phyloP scores from a whole-genome alignment of 139 green algal genomes.

The Edaphochlamys debaryana region DNA sequence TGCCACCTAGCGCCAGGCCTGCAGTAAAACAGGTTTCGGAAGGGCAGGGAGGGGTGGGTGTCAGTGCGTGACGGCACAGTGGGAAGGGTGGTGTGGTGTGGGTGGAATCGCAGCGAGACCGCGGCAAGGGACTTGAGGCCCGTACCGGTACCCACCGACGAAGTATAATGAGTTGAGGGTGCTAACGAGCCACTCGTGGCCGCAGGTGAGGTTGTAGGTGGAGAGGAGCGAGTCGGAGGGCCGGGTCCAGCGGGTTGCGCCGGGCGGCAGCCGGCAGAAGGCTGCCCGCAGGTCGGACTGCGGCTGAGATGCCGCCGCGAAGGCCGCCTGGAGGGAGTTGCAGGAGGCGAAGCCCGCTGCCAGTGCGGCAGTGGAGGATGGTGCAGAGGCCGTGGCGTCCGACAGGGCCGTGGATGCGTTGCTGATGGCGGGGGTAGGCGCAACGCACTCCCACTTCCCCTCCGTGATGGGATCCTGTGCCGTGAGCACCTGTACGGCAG shows the following conservation, averaged over 20 bases:
- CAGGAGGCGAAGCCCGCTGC: too few relatives aligned
- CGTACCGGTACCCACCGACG: too few relatives aligned
- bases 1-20: slow-evolving; percentile 15
- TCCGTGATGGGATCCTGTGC: slow-evolving; percentile 9
- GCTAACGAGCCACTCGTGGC: slow-evolving; percentile 1
- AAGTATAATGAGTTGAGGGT: slow-evolving; percentile 35
- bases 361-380: too few relatives aligned
- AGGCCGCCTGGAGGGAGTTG: background rate
- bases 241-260: background rate
- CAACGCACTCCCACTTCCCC: background rate
- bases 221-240: background rate
- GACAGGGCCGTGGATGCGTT: too few relatives aligned
- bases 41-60: too few relatives aligned
- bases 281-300: background rate
- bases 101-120: too few relatives aligned
- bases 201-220: slow-evolving; percentile 5
- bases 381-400: too few relatives aligned
- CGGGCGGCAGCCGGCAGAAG: slow-evolving; percentile 14
- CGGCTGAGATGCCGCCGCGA: background rate
- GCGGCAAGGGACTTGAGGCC: too few relatives aligned
- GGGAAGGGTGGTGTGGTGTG: too few relatives aligned
- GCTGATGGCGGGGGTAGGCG: background rate
- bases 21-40: too few relatives aligned
- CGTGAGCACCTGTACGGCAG: slow-evolving; percentile 7
- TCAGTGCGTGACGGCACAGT: too few relatives aligned